Base-by-base conservation (phyloP, 2,329 filamentous ascomycete species). In the Calonectria fujianensis region DNA sequence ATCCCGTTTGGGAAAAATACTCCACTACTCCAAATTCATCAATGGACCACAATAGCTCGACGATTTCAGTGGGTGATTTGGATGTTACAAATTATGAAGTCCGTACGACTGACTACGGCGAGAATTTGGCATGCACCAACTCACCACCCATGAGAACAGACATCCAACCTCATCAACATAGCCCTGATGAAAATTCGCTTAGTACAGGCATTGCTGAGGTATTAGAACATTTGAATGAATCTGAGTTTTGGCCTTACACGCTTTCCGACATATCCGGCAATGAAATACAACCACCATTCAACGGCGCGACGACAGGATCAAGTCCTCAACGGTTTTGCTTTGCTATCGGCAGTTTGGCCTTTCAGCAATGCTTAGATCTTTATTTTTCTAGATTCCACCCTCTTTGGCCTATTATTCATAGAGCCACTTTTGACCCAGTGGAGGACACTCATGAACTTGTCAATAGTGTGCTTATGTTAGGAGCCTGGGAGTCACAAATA, bases 401-500 rank as follows among this genome's bases (percentile, higher is more conserved):
- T 10, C 2, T 61, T 1, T 61, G 57, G 57, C 57, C 57, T 0
- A 29, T 61, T 41, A 4, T 61, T 29, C 57, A 61, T 20, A 61
- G 13, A 16, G n/a, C 35, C 35, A 61, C 57, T 0, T 41, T 61
- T 29, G n/a, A 61, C 4, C 13, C 14, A 5, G 6, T 9, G 18
- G 6, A 8, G 5, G 35, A 41, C 11, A 61, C 16, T 24, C 35
- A 18, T 3, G 57, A 61, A 10, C 35, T 61, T 16, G 35, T 61
- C n/a, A 61, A 61, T 11, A 61, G 57, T 11, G 18, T 61, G 14
- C n/a, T 61, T 1, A 61, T 61, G 57, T 29, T 61, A 7, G 57
- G 57, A n/a, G 57, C 57, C 5, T 61, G 57, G 57, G 57, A 61
- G 35, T 61, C 57, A 7, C n/a, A 35, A 7, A 61, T 61, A 27